Evolutionary conservation across 352 stramenopile genomes (phyloP).

Genomic region (Aphanomyces invadans): DNA sequence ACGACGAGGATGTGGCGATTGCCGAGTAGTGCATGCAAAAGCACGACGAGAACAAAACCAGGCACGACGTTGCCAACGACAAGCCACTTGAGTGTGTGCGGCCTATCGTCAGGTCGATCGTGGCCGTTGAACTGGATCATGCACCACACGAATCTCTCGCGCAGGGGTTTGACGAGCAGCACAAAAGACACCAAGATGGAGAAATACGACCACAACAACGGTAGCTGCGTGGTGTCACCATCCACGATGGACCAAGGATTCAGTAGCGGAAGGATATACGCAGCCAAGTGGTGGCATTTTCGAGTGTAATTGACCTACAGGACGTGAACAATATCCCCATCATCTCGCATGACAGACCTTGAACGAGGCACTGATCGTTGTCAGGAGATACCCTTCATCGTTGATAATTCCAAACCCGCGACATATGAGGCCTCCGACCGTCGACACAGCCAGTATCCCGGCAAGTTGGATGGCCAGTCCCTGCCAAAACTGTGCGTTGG

Average conservation of each 20-base stretch:
- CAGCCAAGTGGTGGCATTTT: slow-evolving; percentile 75
- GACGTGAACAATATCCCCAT: too few relatives aligned
- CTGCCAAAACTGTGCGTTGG: slow-evolving; percentile 48
- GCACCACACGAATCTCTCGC: slow-evolving; percentile 71
- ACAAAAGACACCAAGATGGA: slow-evolving; percentile 70
- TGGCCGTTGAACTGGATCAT: slow-evolving; percentile 86
- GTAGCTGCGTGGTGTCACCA: slow-evolving; percentile 35
- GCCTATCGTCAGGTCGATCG: slow-evolving; percentile 71
- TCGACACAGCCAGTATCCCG: slow-evolving; percentile 71
- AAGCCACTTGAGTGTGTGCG: slow-evolving; percentile 81
- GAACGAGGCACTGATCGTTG: slow-evolving; percentile 69
- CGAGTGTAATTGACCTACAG: slow-evolving; percentile 72
- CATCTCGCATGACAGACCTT: slow-evolving; percentile 31
- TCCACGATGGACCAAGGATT: slow-evolving; percentile 33
- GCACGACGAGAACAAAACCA: slow-evolving; percentile 26
- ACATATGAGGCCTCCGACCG: slow-evolving; percentile 64
- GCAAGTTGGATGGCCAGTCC: slow-evolving; percentile 63
- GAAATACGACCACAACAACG: slow-evolving; percentile 74
- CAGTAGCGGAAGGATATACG: slow-evolving; percentile 74
- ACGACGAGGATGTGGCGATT: slow-evolving; percentile 34
- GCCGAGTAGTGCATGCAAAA: not conserved
- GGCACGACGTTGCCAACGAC: slow-evolving; percentile 27
- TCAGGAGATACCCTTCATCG: slow-evolving; percentile 76
- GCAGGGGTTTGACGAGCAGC: slow-evolving; percentile 73
- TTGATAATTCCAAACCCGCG: slow-evolving; percentile 74